These are phyloP conservation scores for Podospora tetraspora DNA, from an alignment of 495 filamentous ascomycete genomes.

Conservation along the genomic window DNA sequence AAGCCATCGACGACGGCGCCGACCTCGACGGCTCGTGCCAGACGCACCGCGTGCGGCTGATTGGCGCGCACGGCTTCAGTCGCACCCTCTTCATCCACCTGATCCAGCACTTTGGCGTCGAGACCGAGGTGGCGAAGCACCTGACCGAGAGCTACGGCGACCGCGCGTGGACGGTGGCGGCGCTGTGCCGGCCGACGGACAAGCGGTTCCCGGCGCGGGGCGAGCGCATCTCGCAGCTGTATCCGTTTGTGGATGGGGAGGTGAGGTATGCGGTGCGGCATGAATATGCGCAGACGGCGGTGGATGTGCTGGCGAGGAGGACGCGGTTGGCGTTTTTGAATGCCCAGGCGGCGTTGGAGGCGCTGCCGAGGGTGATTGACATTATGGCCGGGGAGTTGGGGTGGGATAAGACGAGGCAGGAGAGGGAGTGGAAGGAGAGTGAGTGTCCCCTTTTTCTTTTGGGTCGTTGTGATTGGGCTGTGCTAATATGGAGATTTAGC, in stretches of 20 bases:
- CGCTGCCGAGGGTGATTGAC: conserved; percentile 82
- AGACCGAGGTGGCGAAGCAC: conserved; percentile 92
- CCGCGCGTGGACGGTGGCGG: conserved; percentile 91
- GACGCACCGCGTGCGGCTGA: conserved; percentile 81
- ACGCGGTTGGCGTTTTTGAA: conserved; percentile 92
- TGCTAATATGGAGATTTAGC: conserved; percentile 29
- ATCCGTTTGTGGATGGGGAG: conserved; percentile 97
- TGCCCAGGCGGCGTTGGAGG: conserved; percentile 89
- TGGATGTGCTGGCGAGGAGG: conserved; percentile 82
- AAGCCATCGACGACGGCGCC: conserved; percentile 66
- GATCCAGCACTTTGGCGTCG: conserved; percentile 93
- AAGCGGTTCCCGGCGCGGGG: conserved; percentile 85
- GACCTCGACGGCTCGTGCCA: conserved; percentile 80
- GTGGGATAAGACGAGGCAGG: conserved; percentile 71
- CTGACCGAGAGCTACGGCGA: conserved; percentile 88
- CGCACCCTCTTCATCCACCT: conserved; percentile 98
- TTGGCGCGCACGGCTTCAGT: conserved; percentile 90
- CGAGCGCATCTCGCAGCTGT: conserved; percentile 71
- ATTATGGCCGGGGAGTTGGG: conserved; percentile 85
- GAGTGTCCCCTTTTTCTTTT: conserved; percentile 17
- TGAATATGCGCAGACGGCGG: conserved; percentile 92
- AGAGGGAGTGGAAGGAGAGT: conserved; percentile 79
- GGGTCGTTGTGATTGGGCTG: neutral
- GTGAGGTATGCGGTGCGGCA: conserved; percentile 83
- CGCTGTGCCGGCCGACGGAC: conserved; percentile 73